A percentile compares a stretch with the other conserved stretches of the same genome.
Evolutionary conservation across 768 basidiomycete genomes (phyloP).

Genomic region (Pulveroboletus sp.): DNA sequence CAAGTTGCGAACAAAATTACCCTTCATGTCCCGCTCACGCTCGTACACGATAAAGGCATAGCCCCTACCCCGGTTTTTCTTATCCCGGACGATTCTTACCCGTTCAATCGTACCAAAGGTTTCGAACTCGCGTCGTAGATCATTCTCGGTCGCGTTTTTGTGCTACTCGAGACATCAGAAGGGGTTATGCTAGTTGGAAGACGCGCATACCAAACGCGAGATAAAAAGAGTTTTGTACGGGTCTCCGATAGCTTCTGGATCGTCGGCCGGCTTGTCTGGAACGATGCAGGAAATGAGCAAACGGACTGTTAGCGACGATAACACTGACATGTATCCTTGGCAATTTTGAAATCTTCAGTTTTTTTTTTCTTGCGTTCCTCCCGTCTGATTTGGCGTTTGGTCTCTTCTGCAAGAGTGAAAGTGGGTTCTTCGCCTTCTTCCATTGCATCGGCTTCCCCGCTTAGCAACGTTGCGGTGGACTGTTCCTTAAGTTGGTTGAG

Average conservation of each 20-base stretch:
- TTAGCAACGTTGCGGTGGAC: conserved; percentile 62
- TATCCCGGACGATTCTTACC: conserved; percentile 88
- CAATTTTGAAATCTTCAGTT: conserved; percentile 69
- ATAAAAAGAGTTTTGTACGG: conserved; percentile 99
- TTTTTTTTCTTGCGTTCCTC: conserved; percentile 77
- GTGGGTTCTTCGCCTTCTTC: conserved; percentile 82
- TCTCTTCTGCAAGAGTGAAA: conserved; percentile 80
- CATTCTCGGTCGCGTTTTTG: conserved; percentile 86
- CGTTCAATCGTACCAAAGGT: conserved; percentile 93
- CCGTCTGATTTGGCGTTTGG: conserved; percentile 68
- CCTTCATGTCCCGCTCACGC: conserved; percentile 99
- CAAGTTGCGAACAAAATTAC: conserved; percentile 37
- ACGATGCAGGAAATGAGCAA: conserved; percentile 5
- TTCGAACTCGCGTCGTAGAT: conserved; percentile 93
- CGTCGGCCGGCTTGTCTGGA: conserved; percentile 89
- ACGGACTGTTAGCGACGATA: neutral
- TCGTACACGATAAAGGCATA: conserved; percentile 99
- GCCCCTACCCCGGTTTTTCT: conserved; percentile 80
- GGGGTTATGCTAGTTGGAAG: neutral
- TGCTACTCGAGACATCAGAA: conserved; percentile 50
- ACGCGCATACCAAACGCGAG: conserved; percentile 68
- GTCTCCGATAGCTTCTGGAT: conserved; percentile 87
- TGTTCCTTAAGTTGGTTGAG: conserved; percentile 74
- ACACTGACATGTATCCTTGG: conserved; percentile 80
- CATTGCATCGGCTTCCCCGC: conserved; percentile 61